Evolutionary conservation across 1,284 basidiomycete genomes (phyloP), one percentile per base, ranked within the genome.

Genomic region (Cryptococcus wingfieldii): DNA sequence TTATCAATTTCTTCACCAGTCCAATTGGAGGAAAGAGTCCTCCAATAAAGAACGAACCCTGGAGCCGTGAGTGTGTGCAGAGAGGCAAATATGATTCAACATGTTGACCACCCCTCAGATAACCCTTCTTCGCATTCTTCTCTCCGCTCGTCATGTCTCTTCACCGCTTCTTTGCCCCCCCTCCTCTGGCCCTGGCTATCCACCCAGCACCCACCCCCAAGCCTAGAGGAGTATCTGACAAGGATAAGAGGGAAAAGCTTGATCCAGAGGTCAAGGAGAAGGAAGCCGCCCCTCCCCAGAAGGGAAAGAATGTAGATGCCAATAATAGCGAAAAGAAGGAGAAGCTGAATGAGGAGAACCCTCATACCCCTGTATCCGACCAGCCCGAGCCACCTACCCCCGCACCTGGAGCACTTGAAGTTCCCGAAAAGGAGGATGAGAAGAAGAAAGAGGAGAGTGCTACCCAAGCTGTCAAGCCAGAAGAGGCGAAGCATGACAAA

Each of bases 141-240:
- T 34, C 31, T 34, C 10, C 13, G n/a, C 46, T 12, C 46, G 54
- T 18, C 50, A 71, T 71, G 69, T 71, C 69, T n/a, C 56, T 68
- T 16, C 69, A 71, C 50, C 56, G 60, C 51, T 61, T 61, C 47
- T 41, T 64, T 53, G 54, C 59, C 14, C 65, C 68, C 5, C 68
- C 69, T 4, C 69, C 69, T 16, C 54, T 71, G 38, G 66, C 65
- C 7, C 38, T 68, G 25, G 64, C 66, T 25, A 50, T 71, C 19
- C 61, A 64, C 42, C 69, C 68, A 16, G 66, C 66, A 37, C 66
- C 65, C 8, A 61, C 65, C 1, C 57, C 60, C 16, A 60, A 61
- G 34, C 56, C 64, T 10, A 50, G 51, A 42, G 18, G 50, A 25
- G 8, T 28, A 50, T 34, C 18, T 39, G 48, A 50, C n/a, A 50